phyloP scores from a whole-genome alignment of 169 alveolate genomes.

The Eimeria necatrix region DNA sequence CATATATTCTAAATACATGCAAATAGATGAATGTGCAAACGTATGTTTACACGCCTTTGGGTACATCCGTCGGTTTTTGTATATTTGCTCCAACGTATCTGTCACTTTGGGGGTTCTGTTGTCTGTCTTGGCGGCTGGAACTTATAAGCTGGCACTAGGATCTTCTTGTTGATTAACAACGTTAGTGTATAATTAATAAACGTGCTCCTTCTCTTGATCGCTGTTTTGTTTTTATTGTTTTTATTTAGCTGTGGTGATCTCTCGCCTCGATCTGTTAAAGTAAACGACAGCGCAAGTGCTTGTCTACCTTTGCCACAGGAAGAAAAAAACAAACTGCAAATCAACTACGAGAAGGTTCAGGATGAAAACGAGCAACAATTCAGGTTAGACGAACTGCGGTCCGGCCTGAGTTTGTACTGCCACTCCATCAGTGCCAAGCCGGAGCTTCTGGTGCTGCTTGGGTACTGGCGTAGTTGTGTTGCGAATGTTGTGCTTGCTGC shows the following conservation, averaged over 20 bases:
- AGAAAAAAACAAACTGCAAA: conserved; percentile 18
- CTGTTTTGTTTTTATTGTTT: not conserved
- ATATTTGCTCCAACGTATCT: too few relatives aligned
- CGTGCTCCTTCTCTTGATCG: not conserved
- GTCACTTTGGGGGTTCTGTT: too few relatives aligned
- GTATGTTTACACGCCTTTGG: too few relatives aligned
- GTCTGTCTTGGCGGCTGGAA: not conserved
- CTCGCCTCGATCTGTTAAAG: not conserved
- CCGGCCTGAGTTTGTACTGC: not conserved
- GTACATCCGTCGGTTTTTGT: too few relatives aligned
- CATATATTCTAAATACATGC: too few relatives aligned
- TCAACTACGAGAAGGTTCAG: conserved; percentile 2
- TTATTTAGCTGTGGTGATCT: not conserved
- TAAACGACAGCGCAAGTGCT: not conserved
- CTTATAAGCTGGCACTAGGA: too few relatives aligned
- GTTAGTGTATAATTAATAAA: not conserved
- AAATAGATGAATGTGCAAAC: too few relatives aligned
- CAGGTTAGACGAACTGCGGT: not conserved
- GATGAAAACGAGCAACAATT: conserved; percentile 52
- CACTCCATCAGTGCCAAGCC: not conserved
- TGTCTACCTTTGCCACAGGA: not conserved
- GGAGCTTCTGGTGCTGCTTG: conserved; percentile 37
- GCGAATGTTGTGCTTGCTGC: not conserved
- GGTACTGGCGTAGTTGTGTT: not conserved
- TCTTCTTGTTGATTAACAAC: not conserved